Evolutionary conservation across 2,329 filamentous ascomycete genomes (phyloP).

Genomic region (Penicillium palitans): DNA sequence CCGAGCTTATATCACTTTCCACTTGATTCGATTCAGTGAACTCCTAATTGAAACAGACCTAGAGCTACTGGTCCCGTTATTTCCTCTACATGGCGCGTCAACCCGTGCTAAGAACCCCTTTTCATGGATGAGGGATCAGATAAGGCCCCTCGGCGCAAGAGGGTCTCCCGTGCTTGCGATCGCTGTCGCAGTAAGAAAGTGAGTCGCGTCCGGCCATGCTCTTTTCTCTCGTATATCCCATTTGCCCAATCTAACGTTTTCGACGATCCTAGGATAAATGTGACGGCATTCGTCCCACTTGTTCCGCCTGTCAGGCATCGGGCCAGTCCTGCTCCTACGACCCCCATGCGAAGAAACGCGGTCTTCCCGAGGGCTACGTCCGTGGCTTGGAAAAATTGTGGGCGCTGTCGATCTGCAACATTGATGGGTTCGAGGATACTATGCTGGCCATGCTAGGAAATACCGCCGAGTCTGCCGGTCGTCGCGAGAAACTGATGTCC

Average conservation of each 20-base stretch:
- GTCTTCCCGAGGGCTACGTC: constrained; percentile 49
- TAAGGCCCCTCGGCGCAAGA: constrained; percentile 44
- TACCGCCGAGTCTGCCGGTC: constrained; percentile 33
- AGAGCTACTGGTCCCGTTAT: background rate
- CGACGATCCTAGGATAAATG: constrained; percentile 40
- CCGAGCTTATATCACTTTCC: background rate
- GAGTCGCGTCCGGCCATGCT: constrained; percentile 4
- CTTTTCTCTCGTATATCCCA: constrained; percentile 1
- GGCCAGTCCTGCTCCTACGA: constrained; percentile 47
- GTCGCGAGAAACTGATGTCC: constrained; percentile 37
- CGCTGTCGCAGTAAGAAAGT: constrained; percentile 49
- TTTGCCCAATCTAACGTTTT: background rate
- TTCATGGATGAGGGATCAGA: constrained; percentile 44
- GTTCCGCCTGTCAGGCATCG: constrained; percentile 44
- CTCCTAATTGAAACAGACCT: background rate
- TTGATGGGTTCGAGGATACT: constrained; percentile 46
- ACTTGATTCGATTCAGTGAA: background rate
- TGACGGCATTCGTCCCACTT: constrained; percentile 46
- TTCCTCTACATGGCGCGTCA: constrained; percentile 28
- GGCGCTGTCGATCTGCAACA: constrained; percentile 46
- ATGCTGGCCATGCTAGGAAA: constrained; percentile 42
- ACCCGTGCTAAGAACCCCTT: constrained; percentile 25
- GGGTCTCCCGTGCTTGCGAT: constrained; percentile 49
- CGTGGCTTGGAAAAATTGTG: constrained; percentile 49
- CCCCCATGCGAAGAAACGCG: constrained; percentile 47